Conservation (phyloP, 2,329 filamentous ascomycete genomes). For the Pestalotiopsis sp. region DNA sequence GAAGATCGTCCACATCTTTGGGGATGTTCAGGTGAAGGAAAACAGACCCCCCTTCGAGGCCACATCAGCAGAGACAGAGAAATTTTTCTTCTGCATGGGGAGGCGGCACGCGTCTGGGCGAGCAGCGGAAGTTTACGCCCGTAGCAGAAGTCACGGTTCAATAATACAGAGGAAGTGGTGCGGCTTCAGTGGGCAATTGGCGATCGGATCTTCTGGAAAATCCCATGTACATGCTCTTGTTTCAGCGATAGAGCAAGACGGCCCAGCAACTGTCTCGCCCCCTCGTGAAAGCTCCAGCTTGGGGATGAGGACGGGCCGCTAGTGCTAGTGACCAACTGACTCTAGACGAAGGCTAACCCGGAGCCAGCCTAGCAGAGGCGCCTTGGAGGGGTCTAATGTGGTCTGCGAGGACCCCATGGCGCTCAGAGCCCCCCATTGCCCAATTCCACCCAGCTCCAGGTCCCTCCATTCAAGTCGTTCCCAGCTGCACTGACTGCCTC, state of each 20-base stretch:
- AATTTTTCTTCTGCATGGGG: background rate
- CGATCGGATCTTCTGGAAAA: background rate
- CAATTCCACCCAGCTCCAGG: background rate
- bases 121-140: background rate
- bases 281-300: conserved; percentile 6
- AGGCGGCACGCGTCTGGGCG: background rate
- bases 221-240: conserved; percentile 2
- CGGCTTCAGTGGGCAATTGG: background rate
- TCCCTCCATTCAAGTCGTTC: background rate
- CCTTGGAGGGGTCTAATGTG: background rate
- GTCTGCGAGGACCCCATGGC: background rate
- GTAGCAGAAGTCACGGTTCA: background rate
- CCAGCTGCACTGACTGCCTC: background rate
- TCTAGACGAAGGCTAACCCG: conserved; percentile 4
- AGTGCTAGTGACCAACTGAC: conserved; percentile 9
- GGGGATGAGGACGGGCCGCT: conserved; percentile 10
- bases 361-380: conserved; percentile 1
- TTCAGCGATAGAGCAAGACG: background rate
- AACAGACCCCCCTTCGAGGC: background rate
- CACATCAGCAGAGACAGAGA: background rate
- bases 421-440: background rate
- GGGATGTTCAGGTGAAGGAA: background rate
- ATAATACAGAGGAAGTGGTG: background rate
- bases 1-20: conserved; percentile 1
- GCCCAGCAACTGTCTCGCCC: conserved; percentile 1